A percentile compares a stretch with the other conserved stretches of the same genome.
Conservation (phyloP, 768 basidiomycete species). For the Xanthoconium purpureum region DNA sequence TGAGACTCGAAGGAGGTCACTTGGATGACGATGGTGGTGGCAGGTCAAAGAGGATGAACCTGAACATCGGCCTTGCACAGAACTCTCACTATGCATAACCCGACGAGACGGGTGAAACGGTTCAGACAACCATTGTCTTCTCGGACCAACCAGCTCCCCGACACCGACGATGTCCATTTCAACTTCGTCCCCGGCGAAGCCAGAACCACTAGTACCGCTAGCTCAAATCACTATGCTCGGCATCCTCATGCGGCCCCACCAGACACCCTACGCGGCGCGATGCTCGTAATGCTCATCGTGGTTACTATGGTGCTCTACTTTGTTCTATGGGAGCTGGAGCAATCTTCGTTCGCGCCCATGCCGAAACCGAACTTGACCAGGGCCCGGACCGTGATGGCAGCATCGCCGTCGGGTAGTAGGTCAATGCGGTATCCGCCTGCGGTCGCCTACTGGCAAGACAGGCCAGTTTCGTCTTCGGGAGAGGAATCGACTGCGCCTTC, state of each 20-base stretch:
- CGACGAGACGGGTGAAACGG: conserved; percentile 19
- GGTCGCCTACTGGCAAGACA: neutral
- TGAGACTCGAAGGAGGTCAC: too few relatives aligned
- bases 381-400: neutral
- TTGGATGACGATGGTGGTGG: too few relatives aligned
- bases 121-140: conserved; percentile 3
- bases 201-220: neutral
- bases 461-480: neutral
- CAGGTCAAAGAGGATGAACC: too few relatives aligned
- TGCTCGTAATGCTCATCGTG: conserved; percentile 17
- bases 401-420: neutral
- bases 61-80: too few relatives aligned
- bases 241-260: neutral
- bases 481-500: neutral
- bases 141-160: neutral
- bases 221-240: neutral
- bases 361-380: neutral
- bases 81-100: conserved; percentile 11
- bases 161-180: neutral
- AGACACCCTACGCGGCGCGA: conserved; percentile 9
- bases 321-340: conserved; percentile 17
- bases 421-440: neutral
- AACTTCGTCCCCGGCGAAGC: neutral
- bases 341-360: conserved; percentile 4
- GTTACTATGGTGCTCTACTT: conserved; percentile 25